phyloP scores from a whole-genome alignment of 2,329 filamentous ascomycete species.

The Xylariaceae sp. region DNA sequence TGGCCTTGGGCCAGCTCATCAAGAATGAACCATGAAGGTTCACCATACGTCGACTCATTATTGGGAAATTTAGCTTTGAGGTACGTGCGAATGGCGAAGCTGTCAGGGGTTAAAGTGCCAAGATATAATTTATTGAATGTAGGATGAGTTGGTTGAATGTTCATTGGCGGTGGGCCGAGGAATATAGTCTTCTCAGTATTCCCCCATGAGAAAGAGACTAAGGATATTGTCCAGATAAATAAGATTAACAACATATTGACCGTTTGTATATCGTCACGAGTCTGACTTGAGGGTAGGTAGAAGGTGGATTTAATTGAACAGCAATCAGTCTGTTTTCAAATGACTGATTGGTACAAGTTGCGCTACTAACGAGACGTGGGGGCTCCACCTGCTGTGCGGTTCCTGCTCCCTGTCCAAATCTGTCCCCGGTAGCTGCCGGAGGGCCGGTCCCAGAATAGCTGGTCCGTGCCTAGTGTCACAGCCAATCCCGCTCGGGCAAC shows the following conservation, averaged over 20 bases:
- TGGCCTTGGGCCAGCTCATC: constrained; percentile 71
- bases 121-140: constrained; percentile 67
- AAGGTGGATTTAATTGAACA: constrained; percentile 4
- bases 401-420: background rate
- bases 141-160: constrained; percentile 61
- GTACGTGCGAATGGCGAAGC: constrained; percentile 63
- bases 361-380: constrained; percentile 5
- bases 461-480: constrained; percentile 16
- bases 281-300: constrained; percentile 2
- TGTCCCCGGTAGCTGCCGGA: constrained; percentile 21
- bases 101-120: constrained; percentile 65
- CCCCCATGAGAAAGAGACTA: constrained; percentile 51
- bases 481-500: constrained; percentile 29
- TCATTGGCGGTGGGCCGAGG: constrained; percentile 66
- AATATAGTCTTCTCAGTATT: constrained; percentile 96
- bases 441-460: constrained; percentile 5
- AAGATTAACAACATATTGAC: constrained; percentile 30
- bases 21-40: constrained; percentile 79
- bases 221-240: constrained; percentile 20
- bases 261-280: constrained; percentile 8
- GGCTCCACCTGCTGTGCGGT: background rate
- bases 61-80: constrained; percentile 73
- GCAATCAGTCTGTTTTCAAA: too few species aligned
- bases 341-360: constrained; percentile 20
- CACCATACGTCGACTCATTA: constrained; percentile 57